Evolutionary conservation across 305 asterid genomes (phyloP), one percentile per base, ranked within the genome.

Genomic region (Fraxinus sp.): DNA sequence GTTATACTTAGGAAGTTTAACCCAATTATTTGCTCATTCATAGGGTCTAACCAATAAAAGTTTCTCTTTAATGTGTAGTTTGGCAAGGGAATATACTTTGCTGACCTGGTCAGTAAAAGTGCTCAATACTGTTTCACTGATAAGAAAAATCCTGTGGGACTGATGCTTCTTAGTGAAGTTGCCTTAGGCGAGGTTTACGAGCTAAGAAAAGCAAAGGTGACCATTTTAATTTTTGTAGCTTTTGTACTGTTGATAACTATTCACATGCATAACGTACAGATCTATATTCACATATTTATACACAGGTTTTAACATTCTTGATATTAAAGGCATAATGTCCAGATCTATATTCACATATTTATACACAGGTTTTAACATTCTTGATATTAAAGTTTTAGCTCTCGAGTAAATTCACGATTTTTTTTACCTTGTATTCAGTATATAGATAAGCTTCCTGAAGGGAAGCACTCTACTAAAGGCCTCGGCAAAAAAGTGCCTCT

Each of bases 81-180:
- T 82, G 98, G 98, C 36, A 97, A 97, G 88, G 99, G 98, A 83
- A 44, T 97, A 83, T 97, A 97, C 88, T 97, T 97, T 87, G 98
- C 99, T 52, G 99, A 97, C 85, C 87, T 97, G 87, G 98, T 94
- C 68, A 97, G 98, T 82, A 94, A 97, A 89, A 97, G 99, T 91
- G 99, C 99, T 81, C 98, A 94, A 75, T 94, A 97, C 88, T 97
- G 98, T 88, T 97, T 49, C 85, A 89, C 98, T 3, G 92, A 93
- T 82, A 89, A 82, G 62, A 91, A 93, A 74, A 97, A 89, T 88
- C 98, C 98, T 4, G 95, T 92, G 80, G 99, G 99, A 70, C 88
- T 97, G 46, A 97, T 97, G 98, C 93, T 97, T 75, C 93, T 93
- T n/a, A 97, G 98, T 84, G 99, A 97, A 91, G 98, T 97, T 86